phyloP scores from a whole-genome alignment of 371 early-diverging fungal genomes.

The Mucor indicus region DNA sequence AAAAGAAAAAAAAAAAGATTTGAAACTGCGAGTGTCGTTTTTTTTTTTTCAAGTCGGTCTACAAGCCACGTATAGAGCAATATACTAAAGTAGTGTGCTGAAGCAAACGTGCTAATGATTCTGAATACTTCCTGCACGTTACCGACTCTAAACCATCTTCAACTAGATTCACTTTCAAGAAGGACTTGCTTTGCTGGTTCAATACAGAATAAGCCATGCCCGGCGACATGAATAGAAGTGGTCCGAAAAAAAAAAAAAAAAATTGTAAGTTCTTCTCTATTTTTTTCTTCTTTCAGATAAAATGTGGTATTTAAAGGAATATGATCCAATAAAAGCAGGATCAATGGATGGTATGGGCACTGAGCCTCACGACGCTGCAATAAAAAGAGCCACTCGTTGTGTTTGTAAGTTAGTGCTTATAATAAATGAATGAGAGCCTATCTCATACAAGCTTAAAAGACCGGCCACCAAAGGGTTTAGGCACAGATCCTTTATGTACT shows the following conservation, averaged over 20 bases:
- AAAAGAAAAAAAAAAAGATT: background rate
- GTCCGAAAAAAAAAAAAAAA: constrained; percentile 1
- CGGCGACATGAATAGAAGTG: too few species aligned
- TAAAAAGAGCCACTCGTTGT: constrained; percentile 39
- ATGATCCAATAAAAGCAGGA: constrained; percentile 54
- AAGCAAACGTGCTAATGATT: too few species aligned
- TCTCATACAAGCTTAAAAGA: constrained; percentile 21
- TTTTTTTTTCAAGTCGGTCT: too few species aligned
- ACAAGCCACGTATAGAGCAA: too few species aligned
- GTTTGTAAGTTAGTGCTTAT: constrained; percentile 2
- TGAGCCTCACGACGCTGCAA: constrained; percentile 51
- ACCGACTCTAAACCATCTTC: too few species aligned
- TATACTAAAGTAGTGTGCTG: too few species aligned
- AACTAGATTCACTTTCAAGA: too few species aligned
- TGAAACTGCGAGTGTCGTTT: too few species aligned
- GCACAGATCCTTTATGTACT: constrained; percentile 45
- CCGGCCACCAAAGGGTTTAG: constrained; percentile 26
- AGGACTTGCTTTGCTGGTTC: too few species aligned
- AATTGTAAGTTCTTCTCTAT: background rate
- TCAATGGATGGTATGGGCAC: constrained; percentile 56
- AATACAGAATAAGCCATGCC: too few species aligned
- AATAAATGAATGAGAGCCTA: too few species aligned
- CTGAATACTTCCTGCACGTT: too few species aligned
- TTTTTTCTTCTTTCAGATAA: background rate
- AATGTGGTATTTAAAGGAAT: constrained; percentile 56